These are phyloP conservation scores for Canavalia ensiformis DNA, from an alignment of 306 rosid genomes.

Conservation along the genomic window DNA sequence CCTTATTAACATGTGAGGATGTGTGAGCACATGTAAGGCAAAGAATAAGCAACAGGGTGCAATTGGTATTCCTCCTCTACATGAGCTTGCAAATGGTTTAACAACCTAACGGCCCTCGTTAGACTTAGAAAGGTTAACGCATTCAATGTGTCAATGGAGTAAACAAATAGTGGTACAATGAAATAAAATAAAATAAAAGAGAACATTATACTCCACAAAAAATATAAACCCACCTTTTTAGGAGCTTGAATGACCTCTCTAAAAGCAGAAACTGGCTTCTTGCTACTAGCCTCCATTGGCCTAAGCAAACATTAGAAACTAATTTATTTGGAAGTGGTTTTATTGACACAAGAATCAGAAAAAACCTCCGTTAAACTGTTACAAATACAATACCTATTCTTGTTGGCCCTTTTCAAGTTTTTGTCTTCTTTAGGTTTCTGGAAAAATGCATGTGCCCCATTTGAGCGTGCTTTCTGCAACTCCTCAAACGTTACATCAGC, in stretches of 20 bases:
- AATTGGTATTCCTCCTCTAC: conserved; percentile 1
- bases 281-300: conserved; percentile 93
- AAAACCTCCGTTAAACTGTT: neutral
- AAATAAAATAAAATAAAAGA: neutral
- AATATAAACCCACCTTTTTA: conserved; percentile 65
- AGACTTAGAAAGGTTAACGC: conserved; percentile 22
- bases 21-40: conserved; percentile 2
- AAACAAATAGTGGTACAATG: neutral
- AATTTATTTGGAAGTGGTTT: conserved; percentile 34
- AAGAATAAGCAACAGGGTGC: conserved; percentile 25
- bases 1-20: neutral
- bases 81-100: conserved; percentile 5
- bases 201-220: conserved; percentile 4
- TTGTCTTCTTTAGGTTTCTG: conserved; percentile 59
- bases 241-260: conserved; percentile 86
- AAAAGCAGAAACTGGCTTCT: conserved; percentile 74
- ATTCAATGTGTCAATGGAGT: neutral
- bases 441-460: conserved; percentile 67
- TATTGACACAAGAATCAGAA: neutral
- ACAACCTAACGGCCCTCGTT: neutral
- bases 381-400: conserved; percentile 70
- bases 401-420: conserved; percentile 71
- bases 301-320: conserved; percentile 53
- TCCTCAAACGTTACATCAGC: conserved; percentile 91
- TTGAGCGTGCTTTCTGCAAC: conserved; percentile 78